Conservation (phyloP, 148 eudicot genomes). For the Oxyria digyna region DNA sequence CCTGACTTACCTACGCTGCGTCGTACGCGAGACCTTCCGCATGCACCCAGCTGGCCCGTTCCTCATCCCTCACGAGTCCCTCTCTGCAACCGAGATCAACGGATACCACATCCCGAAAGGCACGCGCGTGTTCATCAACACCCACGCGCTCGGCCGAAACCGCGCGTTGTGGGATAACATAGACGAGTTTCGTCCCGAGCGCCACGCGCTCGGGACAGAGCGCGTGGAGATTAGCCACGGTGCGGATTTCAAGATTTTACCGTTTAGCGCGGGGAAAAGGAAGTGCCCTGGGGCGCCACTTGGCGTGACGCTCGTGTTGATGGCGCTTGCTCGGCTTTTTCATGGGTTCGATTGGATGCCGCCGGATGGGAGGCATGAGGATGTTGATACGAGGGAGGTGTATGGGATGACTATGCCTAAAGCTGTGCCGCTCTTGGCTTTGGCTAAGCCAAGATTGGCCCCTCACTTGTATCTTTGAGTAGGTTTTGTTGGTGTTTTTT, state of each 20-base stretch:
- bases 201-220: slow-evolving; percentile 48
- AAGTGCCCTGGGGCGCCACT: slow-evolving; percentile 98
- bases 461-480: slow-evolving; percentile 31
- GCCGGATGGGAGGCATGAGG: slow-evolving; percentile 45
- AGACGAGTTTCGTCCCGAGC: slow-evolving; percentile 58
- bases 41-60: slow-evolving; percentile 98
- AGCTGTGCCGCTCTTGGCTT: slow-evolving; percentile 53
- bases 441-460: slow-evolving; percentile 65
- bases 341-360: slow-evolving; percentile 83
- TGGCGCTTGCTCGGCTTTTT: slow-evolving; percentile 83
- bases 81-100: slow-evolving; percentile 55
- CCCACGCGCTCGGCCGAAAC: slow-evolving; percentile 81
- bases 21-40: slow-evolving; percentile 81
- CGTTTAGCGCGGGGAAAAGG: slow-evolving; percentile 86
- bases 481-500: background rate
- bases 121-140: slow-evolving; percentile 96
- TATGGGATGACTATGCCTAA: slow-evolving; percentile 99
- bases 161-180: slow-evolving; percentile 48
- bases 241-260: slow-evolving; percentile 79
- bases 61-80: slow-evolving; percentile 83
- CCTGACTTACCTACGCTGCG: slow-evolving; percentile 78
- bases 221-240: slow-evolving; percentile 99
- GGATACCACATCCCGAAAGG: slow-evolving; percentile 70
- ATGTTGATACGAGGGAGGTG: slow-evolving; percentile 66
- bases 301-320: slow-evolving; percentile 65